phyloP scores from a whole-genome alignment of 2,329 filamentous ascomycete species.

The Botrytis paeoniae region DNA sequence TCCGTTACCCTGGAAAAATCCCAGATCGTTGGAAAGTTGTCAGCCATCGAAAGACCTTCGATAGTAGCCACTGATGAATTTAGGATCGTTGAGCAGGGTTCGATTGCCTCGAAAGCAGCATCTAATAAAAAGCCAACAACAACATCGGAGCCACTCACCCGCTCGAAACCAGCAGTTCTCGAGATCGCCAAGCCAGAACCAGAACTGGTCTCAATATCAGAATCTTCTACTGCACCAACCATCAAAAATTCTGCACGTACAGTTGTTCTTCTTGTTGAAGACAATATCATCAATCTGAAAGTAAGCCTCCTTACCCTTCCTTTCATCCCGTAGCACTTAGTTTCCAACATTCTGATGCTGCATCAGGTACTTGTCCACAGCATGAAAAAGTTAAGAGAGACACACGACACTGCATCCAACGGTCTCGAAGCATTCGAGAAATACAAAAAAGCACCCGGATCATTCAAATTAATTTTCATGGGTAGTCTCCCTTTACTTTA shows the following conservation, averaged over 20 bases:
- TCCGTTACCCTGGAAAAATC: not conserved
- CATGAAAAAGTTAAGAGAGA: constrained; percentile 29
- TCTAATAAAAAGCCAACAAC: not conserved
- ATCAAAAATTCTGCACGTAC: not conserved
- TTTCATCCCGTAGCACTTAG: not conserved
- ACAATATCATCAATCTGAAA: constrained; percentile 41
- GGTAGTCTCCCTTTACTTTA: constrained; percentile 23
- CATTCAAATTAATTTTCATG: constrained; percentile 38
- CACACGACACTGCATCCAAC: constrained; percentile 41
- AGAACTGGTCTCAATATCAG: not conserved
- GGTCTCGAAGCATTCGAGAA: constrained; percentile 47
- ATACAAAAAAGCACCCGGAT: constrained; percentile 22
- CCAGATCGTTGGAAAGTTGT: not conserved
- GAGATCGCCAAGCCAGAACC: not conserved
- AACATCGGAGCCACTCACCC: not conserved
- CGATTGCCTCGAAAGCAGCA: not conserved
- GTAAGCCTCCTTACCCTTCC: constrained; percentile 13
- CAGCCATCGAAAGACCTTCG: not conserved
- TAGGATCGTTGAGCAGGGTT: not conserved
- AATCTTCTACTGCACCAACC: not conserved
- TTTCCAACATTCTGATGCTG: not conserved
- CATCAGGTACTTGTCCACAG: constrained; percentile 28
- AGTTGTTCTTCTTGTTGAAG: constrained; percentile 41
- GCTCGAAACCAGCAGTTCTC: not conserved
- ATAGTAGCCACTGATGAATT: not conserved